A percentile compares a stretch with the other conserved stretches of the same genome.
Conservation (phyloP, 2,329 filamentous ascomycete genomes). For the Pyrenophora tritici-repentis region DNA sequence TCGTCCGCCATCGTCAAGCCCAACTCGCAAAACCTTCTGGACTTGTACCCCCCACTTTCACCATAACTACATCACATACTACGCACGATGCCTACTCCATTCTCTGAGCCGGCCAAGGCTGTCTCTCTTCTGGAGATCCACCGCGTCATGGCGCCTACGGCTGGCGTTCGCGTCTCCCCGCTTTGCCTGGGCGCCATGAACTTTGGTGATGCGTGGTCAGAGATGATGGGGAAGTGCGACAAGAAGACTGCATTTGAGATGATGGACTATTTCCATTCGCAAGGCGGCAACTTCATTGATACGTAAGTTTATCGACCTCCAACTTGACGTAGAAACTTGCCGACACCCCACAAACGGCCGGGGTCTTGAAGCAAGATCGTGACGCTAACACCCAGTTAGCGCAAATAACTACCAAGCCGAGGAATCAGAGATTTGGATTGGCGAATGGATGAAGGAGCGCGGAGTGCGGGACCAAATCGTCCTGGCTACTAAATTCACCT, state of each 20-base stretch:
- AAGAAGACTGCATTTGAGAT: slow-evolving; percentile 54
- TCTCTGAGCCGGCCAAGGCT: slow-evolving; percentile 31
- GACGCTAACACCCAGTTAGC: slow-evolving; percentile 25
- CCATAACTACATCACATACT: neutral
- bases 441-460: slow-evolving; percentile 57
- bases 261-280: slow-evolving; percentile 54
- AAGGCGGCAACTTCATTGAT: slow-evolving; percentile 60
- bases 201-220: slow-evolving; percentile 57
- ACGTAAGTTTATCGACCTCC: slow-evolving; percentile 39
- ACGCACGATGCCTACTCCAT: slow-evolving; percentile 30
- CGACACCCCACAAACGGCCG: too few relatives aligned
- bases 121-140: slow-evolving; percentile 56
- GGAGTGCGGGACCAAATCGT: slow-evolving; percentile 57
- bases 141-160: slow-evolving; percentile 57
- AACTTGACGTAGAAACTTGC: neutral
- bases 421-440: slow-evolving; percentile 56
- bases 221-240: slow-evolving; percentile 49
- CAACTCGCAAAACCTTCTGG: neutral
- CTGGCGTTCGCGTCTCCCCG: slow-evolving; percentile 58
- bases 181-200: slow-evolving; percentile 62
- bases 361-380: neutral
- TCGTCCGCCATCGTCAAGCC: neutral
- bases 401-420: slow-evolving; percentile 56
- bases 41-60: neutral
- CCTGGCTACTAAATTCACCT: slow-evolving; percentile 61